phyloP scores from a whole-genome alignment of 805 yeast genomes.

The Candida endomychidarum region DNA sequence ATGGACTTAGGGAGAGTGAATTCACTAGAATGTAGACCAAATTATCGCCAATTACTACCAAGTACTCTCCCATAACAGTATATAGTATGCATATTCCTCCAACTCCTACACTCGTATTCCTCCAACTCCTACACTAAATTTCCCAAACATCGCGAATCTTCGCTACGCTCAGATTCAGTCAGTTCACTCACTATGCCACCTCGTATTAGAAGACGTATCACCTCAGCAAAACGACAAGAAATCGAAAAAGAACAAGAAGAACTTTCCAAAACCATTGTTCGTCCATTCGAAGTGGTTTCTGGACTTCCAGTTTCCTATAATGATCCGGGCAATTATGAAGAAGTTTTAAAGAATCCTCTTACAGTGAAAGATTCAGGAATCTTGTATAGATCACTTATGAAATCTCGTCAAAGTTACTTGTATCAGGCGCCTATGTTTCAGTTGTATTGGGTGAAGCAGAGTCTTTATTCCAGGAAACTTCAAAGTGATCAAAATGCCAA shows the following conservation, averaged over 20 bases:
- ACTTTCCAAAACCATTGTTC: slow-evolving; percentile 34
- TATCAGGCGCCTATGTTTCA: slow-evolving; percentile 72
- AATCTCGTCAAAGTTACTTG: slow-evolving; percentile 59
- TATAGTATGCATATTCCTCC: no score
- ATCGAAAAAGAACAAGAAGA: slow-evolving; percentile 42
- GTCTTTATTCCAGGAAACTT: slow-evolving; percentile 48
- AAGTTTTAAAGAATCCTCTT: slow-evolving; percentile 60
- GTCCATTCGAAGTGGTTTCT: slow-evolving; percentile 67
- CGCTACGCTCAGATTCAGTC: no score
- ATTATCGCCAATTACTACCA: no score
- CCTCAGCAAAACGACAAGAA: slow-evolving; percentile 41
- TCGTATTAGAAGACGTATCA: slow-evolving; percentile 45
- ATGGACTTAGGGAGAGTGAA: no score
- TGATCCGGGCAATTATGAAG: slow-evolving; percentile 52
- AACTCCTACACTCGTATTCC: no score
- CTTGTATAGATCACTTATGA: slow-evolving; percentile 65
- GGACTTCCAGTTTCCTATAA: slow-evolving; percentile 67
- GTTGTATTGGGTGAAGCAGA: slow-evolving; percentile 76
- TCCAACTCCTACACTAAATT: no score
- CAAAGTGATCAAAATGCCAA: slow-evolving; percentile 16
- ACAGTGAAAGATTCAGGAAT: slow-evolving; percentile 73
- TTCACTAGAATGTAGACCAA: no score
- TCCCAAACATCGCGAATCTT: background rate
- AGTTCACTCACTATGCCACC: slow-evolving; percentile 26
- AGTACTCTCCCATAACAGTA: no score